Evolutionary conservation across 306 rosid species (phyloP), one percentile per base, ranked within the genome.

Genomic region (Cicer pinnatifidum): DNA sequence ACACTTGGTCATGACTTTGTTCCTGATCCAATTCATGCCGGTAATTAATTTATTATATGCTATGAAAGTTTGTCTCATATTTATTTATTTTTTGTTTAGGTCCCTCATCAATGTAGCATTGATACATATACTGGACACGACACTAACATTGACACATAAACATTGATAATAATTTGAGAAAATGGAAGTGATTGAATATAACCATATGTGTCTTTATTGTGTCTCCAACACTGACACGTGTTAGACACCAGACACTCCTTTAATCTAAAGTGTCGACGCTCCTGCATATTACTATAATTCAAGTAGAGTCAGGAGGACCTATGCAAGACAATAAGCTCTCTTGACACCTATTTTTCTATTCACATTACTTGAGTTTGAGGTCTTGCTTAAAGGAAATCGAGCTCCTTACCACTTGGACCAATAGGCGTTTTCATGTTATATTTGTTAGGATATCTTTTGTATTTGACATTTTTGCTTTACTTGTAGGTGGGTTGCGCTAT

Each of bases 11-110:
- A 93, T 8, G 62, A 91, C 83, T 93, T 93, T 69, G 78, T 93
- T 79, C 98, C 98, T 0, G 98, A 93, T 80, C 98, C 98, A 43
- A 91, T 93, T 72, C 98, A 93, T 70, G 90, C 98, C 6, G 98
- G 98, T 92, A 90, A 82, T 7, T 41, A 8, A 5, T 13, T 78
- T 28, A 28, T 43, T 40, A 15, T 50, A 56, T 7, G 43, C 28
- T 56, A 9, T 63, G 13, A 68, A 19, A 48, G 40, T 69, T 73
- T 69, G 20, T 54, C 53, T 38, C 8, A 15, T n/a, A 7, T 63
- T 63, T 15, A 63, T 63, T 1, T 23, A 19, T 8, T 53, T 52
- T 52, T 56, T 56, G 62, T 20, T 56, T 56, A 56, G 62, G 11
- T n/a, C 1, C 38, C 13, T 56, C 38, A 56, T 20, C 62, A 9